Evolutionary conservation across 2,329 filamentous ascomycete genomes (phyloP), one percentile per base, ranked within the genome.

Genomic region (Mycosphaerelloides madeirae): DNA sequence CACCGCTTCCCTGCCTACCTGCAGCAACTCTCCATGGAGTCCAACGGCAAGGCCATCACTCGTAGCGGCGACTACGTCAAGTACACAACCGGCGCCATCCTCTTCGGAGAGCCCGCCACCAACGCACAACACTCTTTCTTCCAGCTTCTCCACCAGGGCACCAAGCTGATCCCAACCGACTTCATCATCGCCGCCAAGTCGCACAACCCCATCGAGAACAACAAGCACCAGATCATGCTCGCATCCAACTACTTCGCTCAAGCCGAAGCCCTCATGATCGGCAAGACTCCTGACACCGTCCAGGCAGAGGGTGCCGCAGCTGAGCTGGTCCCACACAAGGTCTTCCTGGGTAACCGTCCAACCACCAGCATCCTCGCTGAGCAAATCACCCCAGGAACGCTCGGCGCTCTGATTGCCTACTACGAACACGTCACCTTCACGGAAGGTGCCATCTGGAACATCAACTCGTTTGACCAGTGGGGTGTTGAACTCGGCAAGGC

Each of bases 51-150:
- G 79, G 87, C 86, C 50, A 89, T 97, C 64, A 95, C 91, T 51
- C 87, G 93, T 62, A 84, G 81, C 46, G 84, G 89, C 29, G 80
- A 84, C 54, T 84, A 94, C 49, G 90, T 95, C 65, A 95, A 95
- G 75, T 98, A 98, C 77, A 96, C 90, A 46, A 98, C 93, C 29
- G 91, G 93, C 38, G 81, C 93, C 43, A 91, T 98, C 65, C 76
- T 98, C 53, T 98, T 98, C 66, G 93, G 93, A 65, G 93, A 98
- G 78, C 93, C 93, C 42, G 94, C 89, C 71, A 98, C 93, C 68
- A 98, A 98, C 67, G 93, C 93, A 34, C 93, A 98, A 76, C 93
- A 98, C 80, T 97, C 93, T 50, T 98, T 98, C 83, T 98, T 95
- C 84, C 93, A 98, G 79, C 84, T 98, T 37, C 83, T 98, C 48